Evolutionary conservation across 768 basidiomycete species (phyloP), one percentile per base, ranked within the genome.

Genomic region (Leucosporidium creatinivorum): DNA sequence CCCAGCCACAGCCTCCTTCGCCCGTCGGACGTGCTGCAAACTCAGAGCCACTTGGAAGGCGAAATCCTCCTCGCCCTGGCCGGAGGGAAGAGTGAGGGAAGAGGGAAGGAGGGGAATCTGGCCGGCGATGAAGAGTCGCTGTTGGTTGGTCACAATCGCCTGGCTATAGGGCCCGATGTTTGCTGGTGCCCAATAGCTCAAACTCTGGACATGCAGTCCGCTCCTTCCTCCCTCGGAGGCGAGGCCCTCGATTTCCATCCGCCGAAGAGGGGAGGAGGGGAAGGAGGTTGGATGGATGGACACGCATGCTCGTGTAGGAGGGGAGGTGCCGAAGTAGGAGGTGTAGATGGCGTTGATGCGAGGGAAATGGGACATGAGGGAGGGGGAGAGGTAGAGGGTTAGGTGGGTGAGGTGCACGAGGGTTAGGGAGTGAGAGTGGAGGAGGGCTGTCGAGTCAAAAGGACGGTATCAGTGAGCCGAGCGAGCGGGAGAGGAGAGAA

Each of bases 141-240:
- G 33, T 33, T 28, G 26, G 58, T 33, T 39, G 18, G n/a, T 52
- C 61, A 82, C 81, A 70, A 97, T 84, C 2, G 91, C 89, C 79
- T 99, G 96, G 6, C 92, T 96, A 78, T 99, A 99, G 6, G 96
- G 96, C 0, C 96, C 96, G 63, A 99, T 98, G 77, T 98, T 99
- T 15, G 96, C 96, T 18, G 96, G 93, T 31, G 93, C 96, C 96
- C 96, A 99, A 76, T 98, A 97, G 78, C 94, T 97, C 69, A 97
- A 75, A 13, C 93, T 84, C 78, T 98, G 96, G 3, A 99, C 96
- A 76, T 99, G 96, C 55, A 98, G 81, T 6, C 79, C 79, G 7
- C 79, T 76, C 76, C 83, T 89, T 7, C 39, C 13, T 44, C 10
- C 39, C 15, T 10, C 8, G 39, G 8, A 7, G n/a, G 91, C 91